Evolutionary conservation across 2,329 filamentous ascomycete species (phyloP).

Genomic region (Plenodomus tracheiphilus): DNA sequence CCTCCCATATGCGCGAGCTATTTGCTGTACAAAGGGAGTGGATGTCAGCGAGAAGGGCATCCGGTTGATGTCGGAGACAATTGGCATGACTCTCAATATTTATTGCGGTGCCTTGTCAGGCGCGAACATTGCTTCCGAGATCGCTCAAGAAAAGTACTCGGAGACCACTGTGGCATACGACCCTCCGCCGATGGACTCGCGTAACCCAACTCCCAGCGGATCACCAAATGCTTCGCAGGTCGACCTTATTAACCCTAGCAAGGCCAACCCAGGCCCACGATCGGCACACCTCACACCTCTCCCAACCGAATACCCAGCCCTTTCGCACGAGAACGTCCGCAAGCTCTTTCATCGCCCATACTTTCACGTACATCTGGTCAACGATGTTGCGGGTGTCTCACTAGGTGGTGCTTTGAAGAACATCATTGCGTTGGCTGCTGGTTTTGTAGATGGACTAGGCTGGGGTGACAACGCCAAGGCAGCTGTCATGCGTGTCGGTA

Average conservation of each 20-base stretch:
- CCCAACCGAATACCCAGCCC: slow-evolving; percentile 79
- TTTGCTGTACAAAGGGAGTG: slow-evolving; percentile 98
- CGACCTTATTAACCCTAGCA: slow-evolving; percentile 57
- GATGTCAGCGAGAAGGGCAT: slow-evolving; percentile 86
- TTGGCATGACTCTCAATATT: slow-evolving; percentile 86
- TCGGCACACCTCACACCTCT: slow-evolving; percentile 74
- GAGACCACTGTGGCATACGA: slow-evolving; percentile 98
- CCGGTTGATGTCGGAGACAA: slow-evolving; percentile 90
- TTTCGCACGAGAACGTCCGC: slow-evolving; percentile 83
- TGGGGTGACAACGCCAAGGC: slow-evolving; percentile 99
- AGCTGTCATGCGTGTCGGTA: slow-evolving; percentile 94
- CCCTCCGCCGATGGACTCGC: slow-evolving; percentile 84
- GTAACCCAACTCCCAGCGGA: slow-evolving; percentile 65
- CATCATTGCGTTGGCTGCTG: slow-evolving; percentile 89
- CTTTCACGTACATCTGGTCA: slow-evolving; percentile 94
- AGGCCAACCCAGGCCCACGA: slow-evolving; percentile 59
- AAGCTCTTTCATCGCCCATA: slow-evolving; percentile 93
- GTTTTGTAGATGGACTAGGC: slow-evolving; percentile 91
- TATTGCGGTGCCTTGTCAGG: slow-evolving; percentile 96
- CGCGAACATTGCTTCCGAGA: slow-evolving; percentile 94
- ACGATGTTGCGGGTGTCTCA: slow-evolving; percentile 95
- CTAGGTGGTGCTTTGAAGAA: slow-evolving; percentile 96
- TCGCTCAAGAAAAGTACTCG: slow-evolving; percentile 93
- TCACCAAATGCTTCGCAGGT: slow-evolving; percentile 54
- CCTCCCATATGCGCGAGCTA: slow-evolving; percentile 85